Conservation (phyloP, 148 eudicot genomes). For the Rhododendron ovatum region DNA sequence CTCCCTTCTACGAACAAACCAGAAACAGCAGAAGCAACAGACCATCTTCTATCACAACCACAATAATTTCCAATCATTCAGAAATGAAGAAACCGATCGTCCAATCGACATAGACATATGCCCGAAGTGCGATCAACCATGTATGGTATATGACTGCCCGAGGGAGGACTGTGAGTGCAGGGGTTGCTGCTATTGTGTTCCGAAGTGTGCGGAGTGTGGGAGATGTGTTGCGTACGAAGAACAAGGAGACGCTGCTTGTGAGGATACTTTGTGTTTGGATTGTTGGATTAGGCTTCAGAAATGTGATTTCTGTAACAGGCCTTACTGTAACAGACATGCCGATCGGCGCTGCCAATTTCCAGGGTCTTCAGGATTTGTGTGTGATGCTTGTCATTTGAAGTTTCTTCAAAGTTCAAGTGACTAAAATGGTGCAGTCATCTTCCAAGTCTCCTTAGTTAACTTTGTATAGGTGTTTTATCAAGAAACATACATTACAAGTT, state of each 20-base stretch:
- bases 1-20: conserved; percentile 21
- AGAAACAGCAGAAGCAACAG: neutral
- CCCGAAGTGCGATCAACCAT: conserved; percentile 53
- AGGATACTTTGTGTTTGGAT: conserved; percentile 42
- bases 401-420: neutral
- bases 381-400: conserved; percentile 40
- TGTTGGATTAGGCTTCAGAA: conserved; percentile 72
- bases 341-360: neutral
- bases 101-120: conserved; percentile 58
- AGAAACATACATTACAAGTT: neutral
- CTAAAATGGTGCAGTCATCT: neutral
- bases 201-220: conserved; percentile 73
- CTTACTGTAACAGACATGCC: conserved; percentile 55
- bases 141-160: conserved; percentile 62
- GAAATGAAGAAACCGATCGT: conserved; percentile 3
- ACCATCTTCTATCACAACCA: conserved; percentile 20
- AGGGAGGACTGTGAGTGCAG: conserved; percentile 39
- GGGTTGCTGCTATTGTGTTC: conserved; percentile 59
- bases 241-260: conserved; percentile 45
- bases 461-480: neutral
- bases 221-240: conserved; percentile 40
- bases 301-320: conserved; percentile 65
- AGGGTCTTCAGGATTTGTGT: conserved; percentile 37
- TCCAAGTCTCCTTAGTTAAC: neutral
- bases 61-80: neutral